phyloP scores from a whole-genome alignment of 176 grass and related monocot genomes.

The Tillandsia fasciculata region DNA sequence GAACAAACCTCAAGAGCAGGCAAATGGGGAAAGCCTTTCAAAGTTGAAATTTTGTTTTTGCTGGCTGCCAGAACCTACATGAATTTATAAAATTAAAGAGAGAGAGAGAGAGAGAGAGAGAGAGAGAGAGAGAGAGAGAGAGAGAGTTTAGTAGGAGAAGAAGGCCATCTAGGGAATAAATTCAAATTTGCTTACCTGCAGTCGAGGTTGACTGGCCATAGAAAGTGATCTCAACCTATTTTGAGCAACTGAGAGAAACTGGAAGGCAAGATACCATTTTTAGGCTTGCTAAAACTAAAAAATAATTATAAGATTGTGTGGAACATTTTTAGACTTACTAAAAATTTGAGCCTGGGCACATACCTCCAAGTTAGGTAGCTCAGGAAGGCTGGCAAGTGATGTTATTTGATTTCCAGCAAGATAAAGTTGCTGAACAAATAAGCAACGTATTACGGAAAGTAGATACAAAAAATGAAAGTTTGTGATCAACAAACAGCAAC shows the following conservation, averaged over 20 bases:
- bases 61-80: conserved; percentile 73
- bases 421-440: conserved; percentile 84
- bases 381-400: conserved; percentile 73
- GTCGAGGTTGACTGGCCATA: conserved; percentile 78
- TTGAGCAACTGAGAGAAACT: conserved; percentile 95
- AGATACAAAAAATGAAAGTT: background rate
- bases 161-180: background rate
- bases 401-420: conserved; percentile 99
- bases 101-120: background rate
- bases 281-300: conserved; percentile 14
- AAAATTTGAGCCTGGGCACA: conserved; percentile 17
- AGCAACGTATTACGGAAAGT: conserved; percentile 21
- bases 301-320: conserved; percentile 7
- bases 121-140: background rate
- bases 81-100: background rate
- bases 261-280: conserved; percentile 31
- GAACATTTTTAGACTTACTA: conserved; percentile 20
- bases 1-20: conserved; percentile 68
- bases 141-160: background rate
- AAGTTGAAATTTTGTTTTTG: conserved; percentile 94
- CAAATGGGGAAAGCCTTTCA: conserved; percentile 88
- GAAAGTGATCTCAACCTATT: conserved; percentile 80
- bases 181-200: conserved; percentile 56
- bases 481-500: background rate
- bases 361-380: conserved; percentile 97